Percentiles rank a stretch among this genome's conserved stretches.
These are phyloP conservation scores for Gelatoporia subvermispora DNA, from an alignment of 768 basidiomycete genomes.

Conservation along the genomic window DNA sequence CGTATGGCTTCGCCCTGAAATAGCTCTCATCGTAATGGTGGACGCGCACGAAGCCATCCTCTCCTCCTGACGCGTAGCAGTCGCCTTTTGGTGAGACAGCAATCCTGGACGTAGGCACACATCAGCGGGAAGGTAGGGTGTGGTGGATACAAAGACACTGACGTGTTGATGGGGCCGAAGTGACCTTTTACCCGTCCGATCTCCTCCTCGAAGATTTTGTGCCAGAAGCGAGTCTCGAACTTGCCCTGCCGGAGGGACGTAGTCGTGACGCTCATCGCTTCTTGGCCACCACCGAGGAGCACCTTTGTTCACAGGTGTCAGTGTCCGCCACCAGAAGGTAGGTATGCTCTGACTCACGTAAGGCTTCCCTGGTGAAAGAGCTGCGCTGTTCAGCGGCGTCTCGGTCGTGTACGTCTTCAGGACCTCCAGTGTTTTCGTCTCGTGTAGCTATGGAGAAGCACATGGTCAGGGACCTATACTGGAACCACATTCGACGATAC, in stretches of 20 bases:
- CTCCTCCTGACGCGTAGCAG: slow-evolving; percentile 89
- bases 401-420: slow-evolving; percentile 93
- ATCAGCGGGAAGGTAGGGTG: slow-evolving; percentile 6
- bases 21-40: slow-evolving; percentile 95
- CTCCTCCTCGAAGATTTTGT: slow-evolving; percentile 94
- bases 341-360: slow-evolving; percentile 48
- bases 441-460: slow-evolving; percentile 59
- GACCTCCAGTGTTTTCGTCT: slow-evolving; percentile 80
- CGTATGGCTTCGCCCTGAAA: slow-evolving; percentile 88
- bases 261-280: slow-evolving; percentile 95
- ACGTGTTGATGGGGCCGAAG: slow-evolving; percentile 97
- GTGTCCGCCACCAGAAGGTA: background rate
- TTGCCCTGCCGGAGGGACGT: slow-evolving; percentile 92
- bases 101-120: slow-evolving; percentile 47
- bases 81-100: slow-evolving; percentile 89
- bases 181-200: slow-evolving; percentile 96
- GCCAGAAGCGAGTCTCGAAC: slow-evolving; percentile 98
- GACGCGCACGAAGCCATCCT: slow-evolving; percentile 91
- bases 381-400: slow-evolving; percentile 92
- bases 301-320: slow-evolving; percentile 40
- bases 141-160: slow-evolving; percentile 29
- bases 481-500: background rate
- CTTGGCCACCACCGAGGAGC: slow-evolving; percentile 93
- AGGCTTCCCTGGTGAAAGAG: slow-evolving; percentile 77
- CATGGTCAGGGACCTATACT: slow-evolving; percentile 3